Base-by-base conservation (phyloP, 2,329 filamentous ascomycete species). In the Mycocentrospora acerina region DNA sequence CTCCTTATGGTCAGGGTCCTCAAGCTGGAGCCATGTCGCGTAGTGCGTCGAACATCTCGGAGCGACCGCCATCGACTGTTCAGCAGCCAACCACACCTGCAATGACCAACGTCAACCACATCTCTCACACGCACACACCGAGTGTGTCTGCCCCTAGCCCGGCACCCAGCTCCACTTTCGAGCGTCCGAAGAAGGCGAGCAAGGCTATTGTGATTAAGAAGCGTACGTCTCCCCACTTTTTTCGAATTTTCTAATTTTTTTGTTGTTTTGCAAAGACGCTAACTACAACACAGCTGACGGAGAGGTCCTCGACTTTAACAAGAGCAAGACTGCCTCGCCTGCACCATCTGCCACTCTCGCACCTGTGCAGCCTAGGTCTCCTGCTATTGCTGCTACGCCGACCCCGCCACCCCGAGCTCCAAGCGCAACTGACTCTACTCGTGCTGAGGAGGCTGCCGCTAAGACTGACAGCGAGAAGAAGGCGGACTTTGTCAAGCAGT, bases 201-300 rank as follows among this genome's bases (percentile, higher is more conserved):
- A 83, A 82, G 32, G 83, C 85, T 1, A 86, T 96, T 51, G 76
- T 83, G 32, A 95, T 96, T 74, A 94, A 89, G 75, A 88, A 89
- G 59, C 24, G 27, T 37, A 40, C 16, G 31, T 35, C 16, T 7
- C 10, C 17, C 11, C 13, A 9, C 4, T 3, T 16, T 14, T 15
- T 15, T n/a, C n/a, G n/a, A n/a, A n/a, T n/a, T n/a, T n/a, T n/a
- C n/a, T n/a, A n/a, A n/a, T n/a, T n/a, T n/a, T n/a, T n/a, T n/a
- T n/a, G n/a, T n/a, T n/a, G n/a, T n/a, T n/a, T n/a, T n/a, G n/a
- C n/a, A n/a, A 7, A 10, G 10, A 28, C 13, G n/a, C 32, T 42
- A 13, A 44, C 18, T 94, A 95, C 74, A 93, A 88, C 74, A 86
- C 88, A 59, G 79, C 85, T 19, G 79, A 84, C 39, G 90, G 89